These are phyloP conservation scores for Blepharisma japonicum DNA, from an alignment of 73 alveolate genomes.

Conservation along the genomic window DNA sequence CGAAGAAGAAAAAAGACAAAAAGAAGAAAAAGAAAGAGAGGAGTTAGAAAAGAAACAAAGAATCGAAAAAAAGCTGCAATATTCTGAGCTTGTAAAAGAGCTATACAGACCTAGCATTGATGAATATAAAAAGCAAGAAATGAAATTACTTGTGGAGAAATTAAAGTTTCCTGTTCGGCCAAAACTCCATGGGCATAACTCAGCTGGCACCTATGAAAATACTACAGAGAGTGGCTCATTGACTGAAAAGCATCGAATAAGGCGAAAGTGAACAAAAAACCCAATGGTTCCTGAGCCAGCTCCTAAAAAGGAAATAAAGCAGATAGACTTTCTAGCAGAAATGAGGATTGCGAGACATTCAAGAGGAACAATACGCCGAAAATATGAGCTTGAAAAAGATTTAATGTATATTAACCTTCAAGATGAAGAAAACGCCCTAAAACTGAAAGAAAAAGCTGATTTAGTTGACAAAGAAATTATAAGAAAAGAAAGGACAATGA, in stretches of 20 bases:
- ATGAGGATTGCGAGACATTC: neutral
- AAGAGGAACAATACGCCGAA: neutral
- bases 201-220: neutral
- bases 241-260: neutral
- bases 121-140: neutral
- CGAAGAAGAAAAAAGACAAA: slow-evolving; percentile 7
- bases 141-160: neutral
- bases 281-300: neutral
- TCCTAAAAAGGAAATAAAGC: neutral
- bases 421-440: neutral
- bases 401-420: neutral
- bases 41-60: neutral
- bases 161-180: neutral
- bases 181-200: neutral
- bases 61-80: neutral
- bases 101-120: neutral
- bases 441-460: neutral
- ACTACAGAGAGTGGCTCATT: neutral
- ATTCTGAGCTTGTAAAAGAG: slow-evolving; percentile 17
- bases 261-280: neutral
- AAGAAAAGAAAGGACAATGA: neutral
- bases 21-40: slow-evolving; percentile 1
- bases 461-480: neutral
- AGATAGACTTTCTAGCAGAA: neutral
- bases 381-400: neutral